Percentiles rank a stretch among this genome's conserved stretches.
phyloP scores from a whole-genome alignment of 768 basidiomycete genomes.

The Serendipita indica region DNA sequence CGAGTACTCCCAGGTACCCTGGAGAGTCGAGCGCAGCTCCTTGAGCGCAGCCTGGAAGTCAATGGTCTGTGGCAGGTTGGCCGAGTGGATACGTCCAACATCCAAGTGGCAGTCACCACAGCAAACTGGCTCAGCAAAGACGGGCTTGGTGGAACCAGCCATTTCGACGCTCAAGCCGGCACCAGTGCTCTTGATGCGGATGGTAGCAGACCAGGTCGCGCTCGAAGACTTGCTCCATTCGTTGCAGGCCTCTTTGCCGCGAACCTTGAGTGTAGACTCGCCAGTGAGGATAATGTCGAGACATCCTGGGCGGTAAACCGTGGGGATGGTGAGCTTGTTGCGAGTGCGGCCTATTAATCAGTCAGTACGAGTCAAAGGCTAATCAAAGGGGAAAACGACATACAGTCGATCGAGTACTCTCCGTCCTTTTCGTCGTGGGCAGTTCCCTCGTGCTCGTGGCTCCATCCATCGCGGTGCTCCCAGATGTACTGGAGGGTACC shows the following conservation, averaged over 20 bases:
- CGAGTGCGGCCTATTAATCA: conserved; percentile 18
- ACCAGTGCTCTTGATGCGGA: conserved; percentile 14
- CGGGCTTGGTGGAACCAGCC: conserved; percentile 12
- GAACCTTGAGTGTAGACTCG: conserved; percentile 17
- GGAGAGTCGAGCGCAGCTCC: conserved; percentile 18
- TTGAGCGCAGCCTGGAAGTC: conserved; percentile 18
- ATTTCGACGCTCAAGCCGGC: conserved; percentile 19
- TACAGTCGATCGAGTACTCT: conserved; percentile 7
- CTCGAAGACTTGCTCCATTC: conserved; percentile 17
- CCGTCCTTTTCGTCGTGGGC: conserved; percentile 16
- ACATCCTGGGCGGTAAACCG: conserved; percentile 16
- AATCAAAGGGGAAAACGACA: not conserved
- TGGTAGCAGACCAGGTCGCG: conserved; percentile 18
- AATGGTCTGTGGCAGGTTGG: conserved; percentile 17
- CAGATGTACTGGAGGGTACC: conserved; percentile 17
- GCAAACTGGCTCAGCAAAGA: conserved; percentile 10
- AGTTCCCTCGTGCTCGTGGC: conserved; percentile 8
- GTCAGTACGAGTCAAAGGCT: not conserved
- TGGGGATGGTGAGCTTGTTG: conserved; percentile 21
- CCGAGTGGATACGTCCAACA: not conserved
- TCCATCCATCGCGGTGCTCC: conserved; percentile 20
- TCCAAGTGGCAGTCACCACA: conserved; percentile 10
- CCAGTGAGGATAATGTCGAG: conserved; percentile 20
- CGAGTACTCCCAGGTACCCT: conserved; percentile 20
- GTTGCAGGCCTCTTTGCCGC: conserved; percentile 14